A percentile compares a stretch with the other conserved stretches of the same genome.
phyloP scores from a whole-genome alignment of 1,284 basidiomycete genomes.

The Gomphus bonarii region DNA sequence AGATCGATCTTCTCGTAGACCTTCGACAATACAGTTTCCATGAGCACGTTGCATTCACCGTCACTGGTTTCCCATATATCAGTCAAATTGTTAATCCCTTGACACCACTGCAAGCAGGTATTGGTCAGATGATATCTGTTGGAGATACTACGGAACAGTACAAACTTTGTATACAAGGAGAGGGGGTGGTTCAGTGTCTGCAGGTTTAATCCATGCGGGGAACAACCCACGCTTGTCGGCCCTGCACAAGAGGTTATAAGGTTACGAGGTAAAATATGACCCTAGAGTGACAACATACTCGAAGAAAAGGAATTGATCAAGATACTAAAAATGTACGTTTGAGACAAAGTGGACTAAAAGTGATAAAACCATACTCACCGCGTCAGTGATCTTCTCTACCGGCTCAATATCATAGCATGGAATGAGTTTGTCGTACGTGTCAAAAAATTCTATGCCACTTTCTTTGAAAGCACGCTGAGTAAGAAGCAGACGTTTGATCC shows the following conservation, averaged over 20 bases:
- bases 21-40: conserved; percentile 93
- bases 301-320: conserved; percentile 85
- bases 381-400: conserved; percentile 97
- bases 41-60: conserved; percentile 93
- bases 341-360: background rate
- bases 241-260: conserved; percentile 32
- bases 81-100: conserved; percentile 87
- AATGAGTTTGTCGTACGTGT: conserved; percentile 95
- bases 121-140: background rate
- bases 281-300: conserved; percentile 32
- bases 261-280: too few relatives aligned
- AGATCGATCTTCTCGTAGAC: conserved; percentile 98
- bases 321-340: conserved; percentile 42
- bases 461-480: conserved; percentile 98
- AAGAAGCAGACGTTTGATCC: conserved; percentile 90
- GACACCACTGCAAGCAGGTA: conserved; percentile 57
- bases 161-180: conserved; percentile 88
- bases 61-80: conserved; percentile 97
- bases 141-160: background rate
- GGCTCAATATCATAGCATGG: conserved; percentile 98
- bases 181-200: conserved; percentile 92
- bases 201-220: conserved; percentile 96
- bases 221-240: conserved; percentile 96
- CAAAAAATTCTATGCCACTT: conserved; percentile 89
- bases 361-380: conserved; percentile 35